A percentile compares a stretch with the other conserved stretches of the same genome.
Evolutionary conservation across 2,329 filamentous ascomycete genomes (phyloP).

Genomic region (Shiraia bambusicola): DNA sequence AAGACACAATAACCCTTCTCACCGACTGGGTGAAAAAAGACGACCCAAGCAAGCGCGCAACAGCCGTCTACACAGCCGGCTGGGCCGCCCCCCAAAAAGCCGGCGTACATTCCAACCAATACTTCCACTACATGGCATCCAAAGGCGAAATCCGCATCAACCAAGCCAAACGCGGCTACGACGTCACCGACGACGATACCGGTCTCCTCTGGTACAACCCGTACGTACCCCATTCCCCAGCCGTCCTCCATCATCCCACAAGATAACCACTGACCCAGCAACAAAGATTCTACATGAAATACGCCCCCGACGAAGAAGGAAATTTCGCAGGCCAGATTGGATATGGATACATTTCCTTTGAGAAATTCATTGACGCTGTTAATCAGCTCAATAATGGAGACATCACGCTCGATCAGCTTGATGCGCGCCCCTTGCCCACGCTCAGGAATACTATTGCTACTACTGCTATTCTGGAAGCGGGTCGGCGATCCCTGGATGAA

Average conservation of each 20-base stretch:
- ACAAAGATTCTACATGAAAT: conserved; percentile 80
- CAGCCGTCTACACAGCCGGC: conserved; percentile 87
- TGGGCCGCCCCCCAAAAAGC: conserved; percentile 94
- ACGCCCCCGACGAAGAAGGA: conserved; percentile 90
- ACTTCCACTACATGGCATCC: conserved; percentile 90
- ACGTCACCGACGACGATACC: conserved; percentile 79
- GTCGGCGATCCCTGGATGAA: conserved; percentile 81
- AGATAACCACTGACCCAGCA: background rate
- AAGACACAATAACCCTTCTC: conserved; percentile 89
- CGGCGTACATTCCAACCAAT: conserved; percentile 94
- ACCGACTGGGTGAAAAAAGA: conserved; percentile 81
- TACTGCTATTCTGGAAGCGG: conserved; percentile 87
- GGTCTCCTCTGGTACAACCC: conserved; percentile 86
- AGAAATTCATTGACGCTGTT: conserved; percentile 93
- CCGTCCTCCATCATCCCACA: no score
- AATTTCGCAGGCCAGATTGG: conserved; percentile 90
- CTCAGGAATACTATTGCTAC: conserved; percentile 87
- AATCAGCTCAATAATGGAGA: conserved; percentile 73
- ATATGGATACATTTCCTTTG: conserved; percentile 91
- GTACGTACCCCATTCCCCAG: conserved; percentile 49
- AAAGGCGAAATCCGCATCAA: conserved; percentile 86
- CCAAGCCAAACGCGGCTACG: conserved; percentile 92
- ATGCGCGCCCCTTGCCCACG: conserved; percentile 79
- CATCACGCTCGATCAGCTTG: conserved; percentile 72
- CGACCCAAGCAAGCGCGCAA: conserved; percentile 70